A percentile compares a stretch with the other conserved stretches of the same genome.
These are phyloP conservation scores for Salicornia ramosissima DNA, from an alignment of 148 eudicot species.

Conservation along the genomic window DNA sequence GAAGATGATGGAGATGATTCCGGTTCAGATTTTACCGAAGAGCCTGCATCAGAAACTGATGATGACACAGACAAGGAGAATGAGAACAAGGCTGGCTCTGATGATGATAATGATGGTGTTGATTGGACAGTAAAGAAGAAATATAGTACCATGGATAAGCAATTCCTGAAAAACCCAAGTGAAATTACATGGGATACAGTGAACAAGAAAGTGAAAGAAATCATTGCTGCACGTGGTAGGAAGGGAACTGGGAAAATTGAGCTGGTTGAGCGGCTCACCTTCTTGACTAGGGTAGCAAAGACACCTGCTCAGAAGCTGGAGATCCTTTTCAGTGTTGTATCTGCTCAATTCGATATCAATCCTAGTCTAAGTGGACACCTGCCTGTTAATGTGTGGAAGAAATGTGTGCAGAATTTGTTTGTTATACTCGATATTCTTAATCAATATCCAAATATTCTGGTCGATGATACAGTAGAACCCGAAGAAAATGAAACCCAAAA, in stretches of 20 bases:
- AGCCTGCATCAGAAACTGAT: conserved; percentile 36
- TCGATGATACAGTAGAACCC: conserved; percentile 75
- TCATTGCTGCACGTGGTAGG: conserved; percentile 74
- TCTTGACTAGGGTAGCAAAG: conserved; percentile 84
- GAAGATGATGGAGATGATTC: conserved; percentile 32
- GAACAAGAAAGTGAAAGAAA: conserved; percentile 80
- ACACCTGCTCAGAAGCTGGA: conserved; percentile 96
- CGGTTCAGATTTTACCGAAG: conserved; percentile 37
- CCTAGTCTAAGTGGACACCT: conserved; percentile 73
- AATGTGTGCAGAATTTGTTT: conserved; percentile 78
- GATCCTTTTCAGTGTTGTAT: conserved; percentile 72
- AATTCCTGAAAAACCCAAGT: conserved; percentile 45
- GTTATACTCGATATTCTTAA: conserved; percentile 62
- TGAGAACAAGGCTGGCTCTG: conserved; percentile 18
- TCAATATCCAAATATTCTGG: conserved; percentile 67
- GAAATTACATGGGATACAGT: conserved; percentile 71
- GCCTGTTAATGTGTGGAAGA: conserved; percentile 85
- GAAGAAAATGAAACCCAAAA: conserved; percentile 85
- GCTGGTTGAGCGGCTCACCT: conserved; percentile 88
- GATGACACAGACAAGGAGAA: conserved; percentile 17
- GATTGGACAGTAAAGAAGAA: conserved; percentile 54
- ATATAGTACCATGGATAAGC: conserved; percentile 70
- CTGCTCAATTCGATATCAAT: conserved; percentile 89
- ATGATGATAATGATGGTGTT: conserved; percentile 29
- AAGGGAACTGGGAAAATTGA: conserved; percentile 86